Percentiles rank a stretch among this genome's conserved stretches.
phyloP scores from a whole-genome alignment of 179 eudicot species.

The Beta lomatogona region DNA sequence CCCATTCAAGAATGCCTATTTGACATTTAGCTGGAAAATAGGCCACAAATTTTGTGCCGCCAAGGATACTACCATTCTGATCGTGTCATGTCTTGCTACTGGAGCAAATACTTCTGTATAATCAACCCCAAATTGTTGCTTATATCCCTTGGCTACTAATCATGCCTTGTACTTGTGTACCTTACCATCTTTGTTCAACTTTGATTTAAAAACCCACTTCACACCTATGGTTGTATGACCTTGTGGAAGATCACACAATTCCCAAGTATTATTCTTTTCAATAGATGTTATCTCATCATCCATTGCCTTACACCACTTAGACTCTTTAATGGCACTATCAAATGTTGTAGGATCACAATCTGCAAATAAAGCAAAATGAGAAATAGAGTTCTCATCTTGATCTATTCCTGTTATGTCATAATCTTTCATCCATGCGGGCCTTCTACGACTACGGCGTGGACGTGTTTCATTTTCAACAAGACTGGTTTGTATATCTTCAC shows the following conservation, averaged over 20 bases:
- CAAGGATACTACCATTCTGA: neutral
- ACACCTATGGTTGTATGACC: neutral
- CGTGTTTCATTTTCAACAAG: too few species aligned
- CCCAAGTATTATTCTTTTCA: conserved; percentile 7
- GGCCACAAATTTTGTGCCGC: neutral
- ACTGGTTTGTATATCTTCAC: too few species aligned
- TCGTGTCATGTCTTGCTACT: neutral
- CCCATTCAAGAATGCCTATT: neutral
- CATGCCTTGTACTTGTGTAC: neutral
- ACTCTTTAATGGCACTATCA: conserved; percentile 14
- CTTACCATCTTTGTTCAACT: neutral
- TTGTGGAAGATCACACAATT: neutral
- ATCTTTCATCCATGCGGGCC: conserved; percentile 11
- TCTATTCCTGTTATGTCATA: neutral
- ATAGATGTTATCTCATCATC: conserved; percentile 17
- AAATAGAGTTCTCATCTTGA: neutral
- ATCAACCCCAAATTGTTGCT: neutral
- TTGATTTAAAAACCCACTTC: neutral
- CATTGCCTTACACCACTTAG: conserved; percentile 16
- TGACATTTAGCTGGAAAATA: neutral
- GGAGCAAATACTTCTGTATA: conserved; percentile 1
- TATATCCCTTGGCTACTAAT: neutral
- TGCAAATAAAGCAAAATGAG: conserved; percentile 26
- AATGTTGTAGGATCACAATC: conserved; percentile 22
- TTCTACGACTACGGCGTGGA: neutral